Percentiles rank a stretch among this genome's conserved stretches.
These are phyloP conservation scores for Didymellaceae sp. DNA, from an alignment of 2,329 filamentous ascomycete species.

Conservation along the genomic window DNA sequence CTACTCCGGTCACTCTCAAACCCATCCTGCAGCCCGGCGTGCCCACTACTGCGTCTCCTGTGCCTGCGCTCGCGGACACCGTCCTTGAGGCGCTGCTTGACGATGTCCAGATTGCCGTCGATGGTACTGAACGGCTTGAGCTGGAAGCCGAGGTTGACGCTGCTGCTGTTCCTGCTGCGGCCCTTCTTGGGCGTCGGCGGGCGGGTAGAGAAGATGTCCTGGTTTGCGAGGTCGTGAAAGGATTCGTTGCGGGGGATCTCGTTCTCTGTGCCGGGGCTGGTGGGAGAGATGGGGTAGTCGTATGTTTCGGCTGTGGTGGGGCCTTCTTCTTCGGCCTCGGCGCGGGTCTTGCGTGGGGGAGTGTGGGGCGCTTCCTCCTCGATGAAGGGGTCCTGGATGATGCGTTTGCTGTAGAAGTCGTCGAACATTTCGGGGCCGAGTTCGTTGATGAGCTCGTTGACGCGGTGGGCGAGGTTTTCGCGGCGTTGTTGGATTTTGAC, in stretches of 20 bases:
- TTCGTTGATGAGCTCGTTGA: constrained; percentile 92
- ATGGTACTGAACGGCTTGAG: constrained; percentile 73
- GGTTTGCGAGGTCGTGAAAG: constrained; percentile 85
- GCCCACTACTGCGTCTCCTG: constrained; percentile 56
- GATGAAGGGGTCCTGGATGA: constrained; percentile 47
- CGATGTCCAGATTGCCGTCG: constrained; percentile 77
- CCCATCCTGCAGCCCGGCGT: constrained; percentile 31
- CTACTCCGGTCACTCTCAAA: constrained; percentile 20
- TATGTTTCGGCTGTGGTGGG: constrained; percentile 32
- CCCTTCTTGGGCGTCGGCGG: constrained; percentile 80
- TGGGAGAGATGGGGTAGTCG: constrained; percentile 36
- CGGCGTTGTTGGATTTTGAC: constrained; percentile 76
- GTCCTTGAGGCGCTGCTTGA: constrained; percentile 80
- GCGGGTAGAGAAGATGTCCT: constrained; percentile 88
- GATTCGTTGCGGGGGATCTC: constrained; percentile 81
- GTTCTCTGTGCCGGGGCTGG: constrained; percentile 25
- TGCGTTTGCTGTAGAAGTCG: constrained; percentile 66
- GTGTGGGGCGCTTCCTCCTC: constrained; percentile 27
- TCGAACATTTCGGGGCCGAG: constrained; percentile 95
- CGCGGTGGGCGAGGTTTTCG: constrained; percentile 76
- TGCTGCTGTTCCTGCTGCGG: constrained; percentile 67
- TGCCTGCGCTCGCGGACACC: constrained; percentile 81
- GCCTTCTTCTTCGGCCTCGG: constrained; percentile 24
- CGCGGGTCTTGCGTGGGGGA: constrained; percentile 30
- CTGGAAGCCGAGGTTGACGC: constrained; percentile 65